Evolutionary conservation across 1,284 basidiomycete genomes (phyloP).

Genomic region (Puccinia sorghi): DNA sequence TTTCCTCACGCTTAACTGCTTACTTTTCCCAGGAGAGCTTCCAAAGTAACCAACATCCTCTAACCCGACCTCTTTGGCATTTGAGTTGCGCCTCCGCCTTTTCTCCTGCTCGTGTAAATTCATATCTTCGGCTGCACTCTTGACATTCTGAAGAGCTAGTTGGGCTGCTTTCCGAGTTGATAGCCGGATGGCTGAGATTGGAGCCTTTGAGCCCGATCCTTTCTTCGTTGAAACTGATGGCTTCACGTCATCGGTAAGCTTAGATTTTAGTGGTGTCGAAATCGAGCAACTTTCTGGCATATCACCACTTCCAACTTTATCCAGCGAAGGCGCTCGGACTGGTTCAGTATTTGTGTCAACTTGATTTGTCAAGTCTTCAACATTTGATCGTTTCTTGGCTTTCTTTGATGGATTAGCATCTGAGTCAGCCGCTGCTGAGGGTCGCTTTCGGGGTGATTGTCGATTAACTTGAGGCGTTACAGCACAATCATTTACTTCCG

Average conservation of each 20-base stretch:
- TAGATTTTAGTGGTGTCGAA: background rate
- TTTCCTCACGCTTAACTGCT: background rate
- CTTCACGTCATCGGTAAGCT: background rate
- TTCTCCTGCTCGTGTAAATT: constrained; percentile 46
- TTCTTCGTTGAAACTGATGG: constrained; percentile 1
- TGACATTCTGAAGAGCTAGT: constrained; percentile 7
- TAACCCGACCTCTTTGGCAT: background rate
- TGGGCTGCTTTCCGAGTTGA: constrained; percentile 34
- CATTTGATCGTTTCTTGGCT: background rate
- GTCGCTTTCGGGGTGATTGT: background rate
- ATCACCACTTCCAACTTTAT: background rate
- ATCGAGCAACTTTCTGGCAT: background rate
- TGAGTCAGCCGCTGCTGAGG: background rate
- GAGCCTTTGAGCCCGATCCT: background rate
- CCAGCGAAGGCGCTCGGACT: background rate
- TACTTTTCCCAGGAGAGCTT: background rate
- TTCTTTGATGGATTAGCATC: constrained; percentile 8
- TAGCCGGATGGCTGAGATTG: constrained; percentile 4
- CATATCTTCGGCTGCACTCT: constrained; percentile 28
- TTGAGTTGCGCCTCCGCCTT: constrained; percentile 8
- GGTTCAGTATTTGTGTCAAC: background rate
- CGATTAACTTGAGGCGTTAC: background rate
- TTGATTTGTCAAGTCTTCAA: background rate
- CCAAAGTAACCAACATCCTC: constrained; percentile 38
- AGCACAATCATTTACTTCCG: background rate